Evolutionary conservation across 2,329 filamentous ascomycete species (phyloP), one percentile per base, ranked within the genome.

Genomic region (Aspergillus sp.): DNA sequence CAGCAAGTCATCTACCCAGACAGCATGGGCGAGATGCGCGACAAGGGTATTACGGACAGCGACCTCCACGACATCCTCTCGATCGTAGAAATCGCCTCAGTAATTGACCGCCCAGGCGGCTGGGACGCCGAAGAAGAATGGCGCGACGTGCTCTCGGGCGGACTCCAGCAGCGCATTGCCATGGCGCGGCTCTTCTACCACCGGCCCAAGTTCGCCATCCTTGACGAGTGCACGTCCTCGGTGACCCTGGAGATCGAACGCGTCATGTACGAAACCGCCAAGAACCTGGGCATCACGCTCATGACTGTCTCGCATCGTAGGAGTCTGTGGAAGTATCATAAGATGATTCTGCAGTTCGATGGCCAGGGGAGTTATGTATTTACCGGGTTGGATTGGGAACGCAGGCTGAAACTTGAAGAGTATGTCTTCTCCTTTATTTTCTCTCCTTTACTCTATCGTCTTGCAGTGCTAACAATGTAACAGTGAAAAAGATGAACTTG

Each of bases 1-100:
- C 89, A 97, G 66, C 93, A 98, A 62, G 89, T 98, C 57, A 95
- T 93, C 49, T 98, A 98, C 68, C 93, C 93, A 0, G 93, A 98
- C 67, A 85, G 82, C 6, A 69, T 94, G 12, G 83, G 87, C 44
- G 85, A 90, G 53, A 95, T 96, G 83, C 86, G 87, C 39, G 79
- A 83, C 52, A 90, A 89, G 60, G 83, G 86, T 42, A 77, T 93
- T 32, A 89, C 86, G 0, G 93, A 98, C 62, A 74, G 77, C 0
- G 87, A 96, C 57, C 80, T 98, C 1, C 73, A 85, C 49, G 74
- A 78, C 8, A 87, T 96, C 49, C 79, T 98, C 30, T 76, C 77
- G 27, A 82, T 83, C 28, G 82, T 98, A 3, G 86, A 88, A 48
- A 87, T 98, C 27, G 87, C 89, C 52, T 81, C 85, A 51, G 79